These are phyloP conservation scores for Bathelium albidoporum DNA, from an alignment of 495 filamentous ascomycete genomes.

Conservation along the genomic window DNA sequence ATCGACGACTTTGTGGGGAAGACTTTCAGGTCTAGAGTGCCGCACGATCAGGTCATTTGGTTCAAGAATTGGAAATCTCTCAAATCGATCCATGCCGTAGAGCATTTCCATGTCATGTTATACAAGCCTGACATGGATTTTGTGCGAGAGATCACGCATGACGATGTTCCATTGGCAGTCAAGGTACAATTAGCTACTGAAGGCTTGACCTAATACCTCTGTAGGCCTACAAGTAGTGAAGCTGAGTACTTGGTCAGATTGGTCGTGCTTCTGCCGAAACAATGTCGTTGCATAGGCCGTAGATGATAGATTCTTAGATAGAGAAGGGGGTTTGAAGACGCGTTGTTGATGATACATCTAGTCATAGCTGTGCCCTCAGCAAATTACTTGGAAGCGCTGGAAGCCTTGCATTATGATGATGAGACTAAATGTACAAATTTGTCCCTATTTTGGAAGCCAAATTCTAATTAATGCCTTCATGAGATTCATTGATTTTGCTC, in stretches of 20 bases:
- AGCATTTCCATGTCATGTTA: constrained; percentile 92
- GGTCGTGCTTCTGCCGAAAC: no score
- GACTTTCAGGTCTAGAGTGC: constrained; percentile 44
- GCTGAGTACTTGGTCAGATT: no score
- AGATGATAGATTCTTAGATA: neutral
- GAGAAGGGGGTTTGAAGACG: no score
- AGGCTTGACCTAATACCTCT: neutral
- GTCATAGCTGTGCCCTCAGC: no score
- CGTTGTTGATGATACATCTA: no score
- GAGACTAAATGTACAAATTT: neutral
- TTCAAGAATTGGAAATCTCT: constrained; percentile 81
- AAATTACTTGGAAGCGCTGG: no score
- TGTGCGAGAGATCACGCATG: constrained; percentile 58
- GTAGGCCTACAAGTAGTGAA: no score
- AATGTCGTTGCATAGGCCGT: no score
- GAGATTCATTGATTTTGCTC: no score
- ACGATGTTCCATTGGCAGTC: constrained; percentile 50
- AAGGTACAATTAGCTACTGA: constrained; percentile 10
- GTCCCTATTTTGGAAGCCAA: no score
- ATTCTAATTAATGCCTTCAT: no score
- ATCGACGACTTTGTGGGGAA: constrained; percentile 59
- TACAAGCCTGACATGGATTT: constrained; percentile 61
- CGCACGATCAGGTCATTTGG: constrained; percentile 55
- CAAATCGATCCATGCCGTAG: constrained; percentile 76
- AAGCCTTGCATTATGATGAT: neutral